Percentiles rank a stretch among this genome's conserved stretches.
phyloP scores from a whole-genome alignment of 257 asterid species.

The Gynochthodes officinalis region DNA sequence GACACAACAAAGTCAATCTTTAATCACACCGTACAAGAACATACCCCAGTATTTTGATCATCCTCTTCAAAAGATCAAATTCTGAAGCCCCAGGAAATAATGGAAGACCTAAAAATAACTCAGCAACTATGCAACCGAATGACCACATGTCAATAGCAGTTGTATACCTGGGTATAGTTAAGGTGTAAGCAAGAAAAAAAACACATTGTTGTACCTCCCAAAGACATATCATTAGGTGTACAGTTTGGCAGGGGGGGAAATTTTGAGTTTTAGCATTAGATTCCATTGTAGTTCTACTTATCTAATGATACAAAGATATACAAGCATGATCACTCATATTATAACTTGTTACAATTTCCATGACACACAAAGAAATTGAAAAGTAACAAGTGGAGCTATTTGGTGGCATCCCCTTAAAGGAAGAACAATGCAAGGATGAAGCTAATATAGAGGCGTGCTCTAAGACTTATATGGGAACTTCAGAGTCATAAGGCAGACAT shows the following conservation, averaged over 20 bases:
- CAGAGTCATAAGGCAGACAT: not conserved
- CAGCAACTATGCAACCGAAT: slow-evolving; percentile 98
- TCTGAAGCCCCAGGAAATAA: slow-evolving; percentile 99
- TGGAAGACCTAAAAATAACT: slow-evolving; percentile 87
- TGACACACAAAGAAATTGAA: not conserved
- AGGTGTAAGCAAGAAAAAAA: slow-evolving; percentile 31
- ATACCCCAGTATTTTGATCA: slow-evolving; percentile 94
- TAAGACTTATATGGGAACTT: not conserved
- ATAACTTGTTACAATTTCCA: not conserved
- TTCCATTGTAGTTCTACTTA: not conserved
- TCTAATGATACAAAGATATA: not conserved
- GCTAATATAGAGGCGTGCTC: not conserved
- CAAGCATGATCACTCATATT: not conserved
- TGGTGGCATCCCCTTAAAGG: too few relatives aligned
- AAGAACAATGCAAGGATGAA: not conserved
- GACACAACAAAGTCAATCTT: slow-evolving; percentile 5
- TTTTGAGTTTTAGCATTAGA: not conserved
- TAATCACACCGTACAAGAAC: slow-evolving; percentile 19
- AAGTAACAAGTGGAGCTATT: not conserved
- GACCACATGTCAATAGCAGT: slow-evolving; percentile 99
- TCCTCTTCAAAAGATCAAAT: slow-evolving; percentile 91
- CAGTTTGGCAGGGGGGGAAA: not conserved
- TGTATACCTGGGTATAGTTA: slow-evolving; percentile 71
- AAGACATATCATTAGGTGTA: not conserved
- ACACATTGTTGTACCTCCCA: not conserved